A percentile compares a stretch with the other conserved stretches of the same genome.
Conservation (phyloP, 768 basidiomycete species). For the Tulasnella sp. region DNA sequence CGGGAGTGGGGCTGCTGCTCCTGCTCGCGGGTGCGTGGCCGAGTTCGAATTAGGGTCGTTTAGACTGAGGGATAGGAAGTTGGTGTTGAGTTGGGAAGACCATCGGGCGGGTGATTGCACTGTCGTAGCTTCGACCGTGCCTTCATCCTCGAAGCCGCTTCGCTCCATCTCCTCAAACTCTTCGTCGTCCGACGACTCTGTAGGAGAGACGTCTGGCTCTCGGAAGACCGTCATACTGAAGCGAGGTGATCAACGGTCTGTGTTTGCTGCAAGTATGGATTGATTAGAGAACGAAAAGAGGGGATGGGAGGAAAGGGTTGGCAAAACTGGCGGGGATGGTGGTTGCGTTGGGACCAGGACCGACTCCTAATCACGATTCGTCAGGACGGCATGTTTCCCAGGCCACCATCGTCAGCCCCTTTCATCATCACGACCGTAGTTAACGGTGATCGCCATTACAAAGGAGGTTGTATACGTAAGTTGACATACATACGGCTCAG, state of each 20-base stretch:
- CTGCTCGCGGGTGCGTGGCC: constrained; percentile 17
- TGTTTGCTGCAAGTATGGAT: background rate
- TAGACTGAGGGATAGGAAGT: constrained; percentile 23
- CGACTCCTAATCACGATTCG: background rate
- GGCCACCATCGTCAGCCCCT: background rate
- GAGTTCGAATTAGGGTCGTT: constrained; percentile 17
- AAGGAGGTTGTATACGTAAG: background rate
- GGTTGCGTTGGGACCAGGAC: background rate
- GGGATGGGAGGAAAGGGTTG: background rate
- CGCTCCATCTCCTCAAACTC: constrained; percentile 9
- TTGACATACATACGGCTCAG: background rate
- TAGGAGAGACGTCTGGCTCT: constrained; percentile 5
- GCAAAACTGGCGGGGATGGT: background rate
- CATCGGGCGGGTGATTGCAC: constrained; percentile 52
- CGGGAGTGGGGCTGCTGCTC: constrained; percentile 30
- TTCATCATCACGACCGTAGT: background rate
- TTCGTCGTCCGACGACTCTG: constrained; percentile 8
- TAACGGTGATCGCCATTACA: background rate
- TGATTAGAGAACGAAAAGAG: background rate
- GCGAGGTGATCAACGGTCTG: too few species aligned
- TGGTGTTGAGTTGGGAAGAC: constrained; percentile 26
- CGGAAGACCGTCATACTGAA: constrained; percentile 3
- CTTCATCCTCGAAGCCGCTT: constrained; percentile 12
- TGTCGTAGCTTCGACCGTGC: background rate
- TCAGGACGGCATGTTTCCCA: background rate